Evolutionary conservation across 768 basidiomycete species (phyloP).

Genomic region (Thelephora ganbajun): DNA sequence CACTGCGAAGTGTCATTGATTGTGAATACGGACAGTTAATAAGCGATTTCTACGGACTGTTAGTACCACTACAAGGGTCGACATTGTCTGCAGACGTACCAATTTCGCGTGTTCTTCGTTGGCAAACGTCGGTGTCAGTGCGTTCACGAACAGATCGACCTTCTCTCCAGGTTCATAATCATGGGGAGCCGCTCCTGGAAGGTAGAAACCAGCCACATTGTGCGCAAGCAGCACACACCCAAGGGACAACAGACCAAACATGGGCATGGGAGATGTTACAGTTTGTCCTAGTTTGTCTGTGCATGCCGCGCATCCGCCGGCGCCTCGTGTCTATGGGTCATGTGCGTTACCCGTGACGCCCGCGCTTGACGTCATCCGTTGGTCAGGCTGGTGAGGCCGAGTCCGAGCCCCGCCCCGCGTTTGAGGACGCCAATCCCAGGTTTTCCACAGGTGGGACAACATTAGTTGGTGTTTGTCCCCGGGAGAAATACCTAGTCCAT

Average conservation of each 20-base stretch:
- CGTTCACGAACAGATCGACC: slow-evolving; percentile 77
- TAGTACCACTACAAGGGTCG: slow-evolving; percentile 1
- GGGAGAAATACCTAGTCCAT: too few species aligned
- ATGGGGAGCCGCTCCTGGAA: slow-evolving; percentile 82
- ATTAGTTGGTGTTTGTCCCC: too few species aligned
- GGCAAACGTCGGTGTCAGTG: slow-evolving; percentile 74
- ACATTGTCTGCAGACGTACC: slow-evolving; percentile 26
- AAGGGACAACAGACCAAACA: slow-evolving; percentile 8
- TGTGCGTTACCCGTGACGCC: too few species aligned
- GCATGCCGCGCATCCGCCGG: neutral
- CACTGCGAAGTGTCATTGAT: neutral
- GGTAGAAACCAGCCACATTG: slow-evolving; percentile 58
- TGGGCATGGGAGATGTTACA: slow-evolving; percentile 6
- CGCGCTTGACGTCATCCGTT: too few species aligned
- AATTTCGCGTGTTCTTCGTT: slow-evolving; percentile 58
- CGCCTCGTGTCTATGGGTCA: neutral
- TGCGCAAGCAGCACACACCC: slow-evolving; percentile 11
- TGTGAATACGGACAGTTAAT: slow-evolving; percentile 55
- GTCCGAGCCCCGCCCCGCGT: too few species aligned
- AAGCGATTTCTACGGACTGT: slow-evolving; percentile 60
- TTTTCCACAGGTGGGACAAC: too few species aligned
- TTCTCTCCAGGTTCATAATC: slow-evolving; percentile 63
- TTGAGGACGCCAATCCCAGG: too few species aligned
- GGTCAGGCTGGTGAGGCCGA: too few species aligned
- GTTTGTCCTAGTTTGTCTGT: neutral